Evolutionary conservation across 2,329 filamentous ascomycete genomes (phyloP).

Genomic region (Penicillium corylophilum): DNA sequence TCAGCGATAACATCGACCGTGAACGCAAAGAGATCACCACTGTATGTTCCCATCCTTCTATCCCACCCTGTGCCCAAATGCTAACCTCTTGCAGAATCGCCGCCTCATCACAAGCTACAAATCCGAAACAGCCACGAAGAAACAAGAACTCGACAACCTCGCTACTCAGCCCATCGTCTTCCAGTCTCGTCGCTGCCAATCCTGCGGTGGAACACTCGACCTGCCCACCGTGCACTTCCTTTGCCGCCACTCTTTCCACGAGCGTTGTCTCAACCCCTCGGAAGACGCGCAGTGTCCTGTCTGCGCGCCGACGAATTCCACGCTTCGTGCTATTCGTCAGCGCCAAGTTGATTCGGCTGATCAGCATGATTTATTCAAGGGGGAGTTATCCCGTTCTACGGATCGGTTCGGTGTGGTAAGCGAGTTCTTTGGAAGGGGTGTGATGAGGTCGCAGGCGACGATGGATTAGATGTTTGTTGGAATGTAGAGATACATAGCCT

Average conservation of each 20-base stretch:
- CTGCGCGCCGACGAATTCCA: slow-evolving; percentile 80
- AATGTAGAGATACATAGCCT: background rate
- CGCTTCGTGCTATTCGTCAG: slow-evolving; percentile 80
- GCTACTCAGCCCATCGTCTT: slow-evolving; percentile 81
- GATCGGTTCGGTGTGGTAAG: slow-evolving; percentile 89
- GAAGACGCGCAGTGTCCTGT: slow-evolving; percentile 77
- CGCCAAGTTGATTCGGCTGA: slow-evolving; percentile 84
- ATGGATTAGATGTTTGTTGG: slow-evolving; percentile 19
- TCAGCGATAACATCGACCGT: slow-evolving; percentile 81
- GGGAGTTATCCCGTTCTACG: slow-evolving; percentile 71
- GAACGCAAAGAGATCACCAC: slow-evolving; percentile 80
- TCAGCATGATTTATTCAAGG: slow-evolving; percentile 84
- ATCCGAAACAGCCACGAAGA: slow-evolving; percentile 76
- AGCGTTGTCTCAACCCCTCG: slow-evolving; percentile 72
- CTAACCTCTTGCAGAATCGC: slow-evolving; percentile 58
- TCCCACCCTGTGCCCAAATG: slow-evolving; percentile 1
- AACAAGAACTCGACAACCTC: slow-evolving; percentile 74
- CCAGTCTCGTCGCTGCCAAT: slow-evolving; percentile 82
- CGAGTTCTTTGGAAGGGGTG: slow-evolving; percentile 91
- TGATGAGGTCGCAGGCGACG: slow-evolving; percentile 62
- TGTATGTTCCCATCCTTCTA: slow-evolving; percentile 29
- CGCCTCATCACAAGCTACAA: slow-evolving; percentile 81
- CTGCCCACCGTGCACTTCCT: slow-evolving; percentile 92
- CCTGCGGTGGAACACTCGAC: slow-evolving; percentile 75
- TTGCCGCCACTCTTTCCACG: slow-evolving; percentile 96